These are phyloP conservation scores for Hyaloperonospora arabidopsidis DNA, from an alignment of 352 stramenopile species.

Conservation along the genomic window DNA sequence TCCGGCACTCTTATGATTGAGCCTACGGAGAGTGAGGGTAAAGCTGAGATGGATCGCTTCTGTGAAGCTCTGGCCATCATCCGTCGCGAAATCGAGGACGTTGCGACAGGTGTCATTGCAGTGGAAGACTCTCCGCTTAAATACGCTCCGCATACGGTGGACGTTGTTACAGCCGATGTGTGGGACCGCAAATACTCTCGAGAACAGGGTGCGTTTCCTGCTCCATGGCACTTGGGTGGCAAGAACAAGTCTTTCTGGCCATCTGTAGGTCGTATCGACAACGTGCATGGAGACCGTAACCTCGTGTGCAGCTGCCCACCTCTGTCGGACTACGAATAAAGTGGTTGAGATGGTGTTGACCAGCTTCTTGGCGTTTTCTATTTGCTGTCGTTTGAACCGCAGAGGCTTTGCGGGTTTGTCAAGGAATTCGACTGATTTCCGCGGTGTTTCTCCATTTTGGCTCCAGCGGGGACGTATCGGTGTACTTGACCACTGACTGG, in stretches of 20 bases:
- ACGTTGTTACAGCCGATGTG: conserved; percentile 85
- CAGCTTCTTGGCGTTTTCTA: conserved; percentile 5
- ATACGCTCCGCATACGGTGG: conserved; percentile 95
- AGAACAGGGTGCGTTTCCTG: conserved; percentile 92
- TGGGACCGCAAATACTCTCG: conserved; percentile 95
- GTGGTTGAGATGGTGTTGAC: conserved; percentile 3
- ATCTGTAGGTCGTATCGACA: conserved; percentile 94
- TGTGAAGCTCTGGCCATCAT: conserved; percentile 94
- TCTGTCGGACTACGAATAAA: conserved; percentile 89
- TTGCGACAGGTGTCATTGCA: conserved; percentile 88
- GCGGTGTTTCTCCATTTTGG: no score
- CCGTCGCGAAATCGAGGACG: conserved; percentile 96
- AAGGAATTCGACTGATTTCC: no score
- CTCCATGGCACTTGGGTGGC: conserved; percentile 87
- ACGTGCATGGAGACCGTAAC: conserved; percentile 98
- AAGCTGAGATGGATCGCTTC: conserved; percentile 96
- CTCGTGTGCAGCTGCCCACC: conserved; percentile 97
- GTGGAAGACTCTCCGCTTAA: conserved; percentile 92
- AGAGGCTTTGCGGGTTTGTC: conserved; percentile 24
- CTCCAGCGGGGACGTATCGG: no score
- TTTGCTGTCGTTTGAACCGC: no score
- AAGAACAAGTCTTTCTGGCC: conserved; percentile 98
- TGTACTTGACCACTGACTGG: no score
- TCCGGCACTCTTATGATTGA: conserved; percentile 98
- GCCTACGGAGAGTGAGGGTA: conserved; percentile 97